Base-by-base conservation (phyloP, 2,329 filamentous ascomycete species). In the Fusarium lateritium region DNA sequence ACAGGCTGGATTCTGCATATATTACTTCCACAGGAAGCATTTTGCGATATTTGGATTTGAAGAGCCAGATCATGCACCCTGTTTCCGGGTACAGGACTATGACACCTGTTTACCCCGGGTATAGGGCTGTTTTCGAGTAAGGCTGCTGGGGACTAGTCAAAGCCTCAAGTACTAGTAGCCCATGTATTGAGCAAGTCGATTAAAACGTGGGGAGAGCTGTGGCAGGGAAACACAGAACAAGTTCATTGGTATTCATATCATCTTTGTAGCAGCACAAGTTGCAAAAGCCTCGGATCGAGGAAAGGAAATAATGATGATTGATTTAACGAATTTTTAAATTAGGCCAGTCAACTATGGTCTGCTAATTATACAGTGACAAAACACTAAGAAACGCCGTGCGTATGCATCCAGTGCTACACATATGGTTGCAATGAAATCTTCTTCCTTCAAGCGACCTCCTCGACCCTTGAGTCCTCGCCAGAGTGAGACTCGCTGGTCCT, bases 401-500 rank as follows among this genome's bases (percentile, higher is more conserved):
- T 59, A 65, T 69, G 56, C 59, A 56, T 58, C 40, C 45, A 53
- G 58, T 52, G 43, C 45, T 38, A 28, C 28, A 57, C 26, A 43
- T 56, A 55, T 24, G 33, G 24, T 24, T 44, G 11, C 17, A 22
- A 28, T 24, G 17, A 6, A 49, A 10, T 11, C 5, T 28, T 31
- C 28, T 38, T n/a, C 10, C 33, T 46, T 55, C 70, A 74, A 33
- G 62, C 73, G 31, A 65, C 58, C 28, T 75, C 62, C 28, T 65
- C 62, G 13, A 61, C 57, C 19, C 66, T 62, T 2, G 59, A 62
- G 7, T 73, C 73, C 43, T 59, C 62, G 3, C 62, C 58, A 53
- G 67, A 70, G 52, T 65, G 63, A 5, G 73, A 74, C 21, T 74
- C 69, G 21, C 70, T 74, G 31, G 64, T 62, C n/a, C 63, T 62